Base-by-base conservation (phyloP, 805 yeast species). In the Wickerhamiella lipophila region DNA sequence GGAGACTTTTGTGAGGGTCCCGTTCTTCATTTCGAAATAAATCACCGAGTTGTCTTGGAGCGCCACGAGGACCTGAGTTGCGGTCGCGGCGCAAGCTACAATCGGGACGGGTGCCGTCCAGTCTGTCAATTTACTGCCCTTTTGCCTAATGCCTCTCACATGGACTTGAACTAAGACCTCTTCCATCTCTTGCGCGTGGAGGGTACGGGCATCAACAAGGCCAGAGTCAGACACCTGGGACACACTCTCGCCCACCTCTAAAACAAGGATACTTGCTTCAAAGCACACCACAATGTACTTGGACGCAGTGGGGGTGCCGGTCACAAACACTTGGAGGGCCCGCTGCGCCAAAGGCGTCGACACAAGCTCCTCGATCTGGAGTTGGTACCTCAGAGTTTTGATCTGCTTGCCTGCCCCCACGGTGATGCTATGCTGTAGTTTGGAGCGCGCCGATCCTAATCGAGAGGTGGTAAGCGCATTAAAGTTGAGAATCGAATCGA, bases 31-130 rank as follows among this genome's bases (percentile, higher is more conserved):
- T 62, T 89, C 96, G 62, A 92, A 89, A 63, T 89, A 89, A 2
- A 81, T 79, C 3, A 89, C 56, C 50, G 83, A 88, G 49, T 78
- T 70, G 57, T 80, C 83, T 1, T 92, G 79, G 3, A 92, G 64
- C 0, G 79, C 86, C 3, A 89, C 56, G 0, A 75, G 77, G 0
- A 88, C 67, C 62, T 92, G 97, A 2, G 74, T 70, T 21, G 71
- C 67, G 15, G 86, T 84, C 2, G 81, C 64, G 1, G 83, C 60
- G 0, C 85, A 80, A n/a, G 68, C 65, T 0, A 74, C 57, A 35
- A 92, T 71, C 21, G 73, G 68, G 18, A 79, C 75, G 2, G 92
- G 94, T 0, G 96, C 85, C 25, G 64, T 68, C 97, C 97, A 92
- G 53, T 81, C 81, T 12, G 71, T 64, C n/a, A 64, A 61, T n/a